Conservation (phyloP, 2,329 filamentous ascomycete species). For the Mycocentrospora acerina region DNA sequence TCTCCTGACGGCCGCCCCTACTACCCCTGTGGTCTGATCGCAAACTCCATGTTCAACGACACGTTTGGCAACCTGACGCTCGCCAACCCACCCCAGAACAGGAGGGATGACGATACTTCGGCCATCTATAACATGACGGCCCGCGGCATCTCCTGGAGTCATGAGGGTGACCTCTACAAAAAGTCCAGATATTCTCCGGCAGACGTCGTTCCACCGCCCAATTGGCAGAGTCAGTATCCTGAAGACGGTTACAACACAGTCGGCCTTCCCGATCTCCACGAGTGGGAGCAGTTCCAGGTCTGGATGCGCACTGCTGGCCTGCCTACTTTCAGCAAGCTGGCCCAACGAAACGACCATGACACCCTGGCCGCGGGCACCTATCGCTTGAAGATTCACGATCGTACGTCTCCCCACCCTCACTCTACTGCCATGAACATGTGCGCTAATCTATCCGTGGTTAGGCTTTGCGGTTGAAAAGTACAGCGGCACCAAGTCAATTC, state of each 20-base stretch:
- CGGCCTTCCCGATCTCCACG: constrained; percentile 70
- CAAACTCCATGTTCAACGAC: constrained; percentile 97
- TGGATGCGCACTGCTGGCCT: constrained; percentile 98
- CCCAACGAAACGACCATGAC: constrained; percentile 74
- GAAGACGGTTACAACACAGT: constrained; percentile 64
- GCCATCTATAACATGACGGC: constrained; percentile 73
- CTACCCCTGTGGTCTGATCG: constrained; percentile 94
- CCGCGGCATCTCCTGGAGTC: constrained; percentile 80
- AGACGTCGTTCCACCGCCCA: constrained; percentile 78
- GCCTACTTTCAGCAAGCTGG: constrained; percentile 92
- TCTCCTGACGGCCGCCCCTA: constrained; percentile 61
- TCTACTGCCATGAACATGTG: background rate
- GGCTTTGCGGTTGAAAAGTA: constrained; percentile 80
- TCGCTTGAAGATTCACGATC: constrained; percentile 71
- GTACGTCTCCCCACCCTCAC: constrained; percentile 56
- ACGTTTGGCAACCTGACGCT: constrained; percentile 70
- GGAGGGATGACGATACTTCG: constrained; percentile 37
- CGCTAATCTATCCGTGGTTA: constrained; percentile 45
- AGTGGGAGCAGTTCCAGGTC: constrained; percentile 86
- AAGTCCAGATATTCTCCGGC: constrained; percentile 64
- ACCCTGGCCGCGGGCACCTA: constrained; percentile 73
- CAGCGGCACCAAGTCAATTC: constrained; percentile 83
- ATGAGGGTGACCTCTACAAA: constrained; percentile 79
- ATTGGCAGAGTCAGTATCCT: constrained; percentile 75
- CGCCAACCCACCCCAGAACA: constrained; percentile 53